Conservation (phyloP, 2,329 filamentous ascomycete species). For the Claviceps sp. region DNA sequence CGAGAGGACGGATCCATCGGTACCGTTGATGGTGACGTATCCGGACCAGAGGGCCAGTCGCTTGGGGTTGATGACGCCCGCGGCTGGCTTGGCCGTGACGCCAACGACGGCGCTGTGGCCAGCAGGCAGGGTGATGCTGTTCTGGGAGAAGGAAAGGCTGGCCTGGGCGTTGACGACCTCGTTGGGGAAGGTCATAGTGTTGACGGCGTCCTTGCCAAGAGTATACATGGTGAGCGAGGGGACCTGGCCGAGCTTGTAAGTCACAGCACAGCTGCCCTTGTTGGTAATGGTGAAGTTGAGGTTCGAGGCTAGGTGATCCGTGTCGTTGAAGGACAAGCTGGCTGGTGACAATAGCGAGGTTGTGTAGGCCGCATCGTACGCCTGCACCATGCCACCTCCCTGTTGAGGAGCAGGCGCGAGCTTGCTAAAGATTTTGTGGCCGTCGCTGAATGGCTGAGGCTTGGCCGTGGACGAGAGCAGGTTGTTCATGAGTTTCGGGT, state of each 20-base stretch:
- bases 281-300: constrained; percentile 43
- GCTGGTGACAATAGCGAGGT: constrained; percentile 38
- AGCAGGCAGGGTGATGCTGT: constrained; percentile 29
- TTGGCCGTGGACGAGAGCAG: constrained; percentile 36
- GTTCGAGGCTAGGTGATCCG: constrained; percentile 35
- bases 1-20: constrained; percentile 21
- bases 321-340: constrained; percentile 50
- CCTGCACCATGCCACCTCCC: constrained; percentile 45
- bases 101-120: constrained; percentile 29
- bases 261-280: constrained; percentile 31
- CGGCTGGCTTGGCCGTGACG: constrained; percentile 28
- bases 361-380: constrained; percentile 41
- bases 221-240: constrained; percentile 42
- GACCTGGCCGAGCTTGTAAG: constrained; percentile 36
- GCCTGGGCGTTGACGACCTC: constrained; percentile 27
- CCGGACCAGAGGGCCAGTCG: constrained; percentile 30
- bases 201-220: constrained; percentile 18
- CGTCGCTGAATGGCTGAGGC: constrained; percentile 33
- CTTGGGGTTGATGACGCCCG: constrained; percentile 20
- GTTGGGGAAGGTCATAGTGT: constrained; percentile 30
- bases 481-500: constrained; percentile 34
- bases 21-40: constrained; percentile 26
- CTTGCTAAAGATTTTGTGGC: constrained; percentile 18
- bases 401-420: constrained; percentile 46
- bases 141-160: constrained; percentile 26